Evolutionary conservation across 768 basidiomycete genomes (phyloP), one percentile per base, ranked within the genome.

Genomic region (Cystoderma amianthinum): DNA sequence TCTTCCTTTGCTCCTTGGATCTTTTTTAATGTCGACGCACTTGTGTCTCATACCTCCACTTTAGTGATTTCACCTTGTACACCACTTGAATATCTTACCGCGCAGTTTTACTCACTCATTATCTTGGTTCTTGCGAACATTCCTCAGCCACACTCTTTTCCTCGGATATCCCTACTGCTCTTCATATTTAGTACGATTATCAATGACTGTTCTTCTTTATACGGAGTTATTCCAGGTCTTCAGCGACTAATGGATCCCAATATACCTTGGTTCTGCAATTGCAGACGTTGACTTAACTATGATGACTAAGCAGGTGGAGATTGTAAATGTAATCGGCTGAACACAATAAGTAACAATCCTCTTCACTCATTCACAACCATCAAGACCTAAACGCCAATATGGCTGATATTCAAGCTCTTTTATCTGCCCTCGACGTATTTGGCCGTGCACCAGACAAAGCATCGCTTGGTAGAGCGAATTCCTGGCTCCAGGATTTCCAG

Each of bases 401-500:
- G 84, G 68, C 78, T 48, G 79, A 79, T 54, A 70, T 87, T 30
- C 82, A 83, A 60, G 76, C 75, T 48, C 64, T 92, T 4, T 62
- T 89, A 53, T 76, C 85, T 49, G 89, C 84, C 17, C 70, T 92
- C 51, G 78, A 81, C 38, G 85, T 91, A 35, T 92, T 92, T 61
- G 69, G 74, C 50, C 74, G 80, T 45, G 82, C 83, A 40, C 87
- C 95, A 22, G 88, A 95, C 71, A 85, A 87, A 53, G 62, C 64
- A 12, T 81, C 89, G 13, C 74, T 96, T 49, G 86, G 89, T 51
- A 76, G 74, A 50, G 95, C 93, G 50, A 97, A 96, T 68, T 67
- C 80, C 51, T 97, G 93, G 93, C 82, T 99, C 48, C 86, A 93
- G 69, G 92, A 94, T 64, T 99, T 98, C 62, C 95, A 99, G 71